These are phyloP conservation scores for Priceomyces haplophilus DNA, from an alignment of 805 yeast genomes.

Conservation along the genomic window DNA sequence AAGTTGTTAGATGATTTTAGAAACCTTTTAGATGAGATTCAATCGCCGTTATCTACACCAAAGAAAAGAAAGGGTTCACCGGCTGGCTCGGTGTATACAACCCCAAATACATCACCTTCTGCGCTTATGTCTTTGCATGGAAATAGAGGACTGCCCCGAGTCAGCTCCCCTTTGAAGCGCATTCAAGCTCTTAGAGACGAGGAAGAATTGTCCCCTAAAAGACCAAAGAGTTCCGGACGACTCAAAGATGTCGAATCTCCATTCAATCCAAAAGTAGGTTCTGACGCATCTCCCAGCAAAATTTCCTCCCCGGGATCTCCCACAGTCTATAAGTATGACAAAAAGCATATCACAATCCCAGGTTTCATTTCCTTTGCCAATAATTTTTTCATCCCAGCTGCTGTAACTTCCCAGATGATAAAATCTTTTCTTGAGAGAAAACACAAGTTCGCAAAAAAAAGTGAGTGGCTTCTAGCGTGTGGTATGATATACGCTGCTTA, in stretches of 20 bases:
- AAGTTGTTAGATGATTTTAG: conserved; percentile 47
- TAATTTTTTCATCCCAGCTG: conserved; percentile 58
- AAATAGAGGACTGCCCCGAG: conserved; percentile 23
- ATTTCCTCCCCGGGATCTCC: conserved; percentile 4
- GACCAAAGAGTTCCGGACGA: conserved; percentile 5
- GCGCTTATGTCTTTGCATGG: conserved; percentile 24
- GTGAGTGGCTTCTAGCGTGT: conserved; percentile 68
- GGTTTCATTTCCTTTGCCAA: conserved; percentile 52
- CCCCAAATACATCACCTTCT: conserved; percentile 12
- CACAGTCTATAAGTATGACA: conserved; percentile 11
- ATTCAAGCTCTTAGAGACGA: conserved; percentile 25
- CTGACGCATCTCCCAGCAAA: conserved; percentile 1
- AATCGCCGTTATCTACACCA: conserved; percentile 18
- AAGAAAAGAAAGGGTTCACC: conserved; percentile 21
- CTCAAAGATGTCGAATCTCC: conserved; percentile 25
- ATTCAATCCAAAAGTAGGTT: conserved; percentile 20
- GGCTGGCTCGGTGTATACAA: conserved; percentile 10
- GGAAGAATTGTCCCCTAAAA: conserved; percentile 10
- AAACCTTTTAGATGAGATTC: conserved; percentile 29
- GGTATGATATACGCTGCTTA: conserved; percentile 63
- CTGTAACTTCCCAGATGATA: conserved; percentile 47
- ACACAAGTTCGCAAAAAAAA: conserved; percentile 48
- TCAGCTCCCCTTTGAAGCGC: conserved; percentile 37
- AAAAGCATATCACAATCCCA: conserved; percentile 27
- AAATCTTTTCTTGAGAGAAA: conserved; percentile 50